Evolutionary conservation across 306 rosid species (phyloP), one percentile per base, ranked within the genome.

Genomic region (Vicia villosa): DNA sequence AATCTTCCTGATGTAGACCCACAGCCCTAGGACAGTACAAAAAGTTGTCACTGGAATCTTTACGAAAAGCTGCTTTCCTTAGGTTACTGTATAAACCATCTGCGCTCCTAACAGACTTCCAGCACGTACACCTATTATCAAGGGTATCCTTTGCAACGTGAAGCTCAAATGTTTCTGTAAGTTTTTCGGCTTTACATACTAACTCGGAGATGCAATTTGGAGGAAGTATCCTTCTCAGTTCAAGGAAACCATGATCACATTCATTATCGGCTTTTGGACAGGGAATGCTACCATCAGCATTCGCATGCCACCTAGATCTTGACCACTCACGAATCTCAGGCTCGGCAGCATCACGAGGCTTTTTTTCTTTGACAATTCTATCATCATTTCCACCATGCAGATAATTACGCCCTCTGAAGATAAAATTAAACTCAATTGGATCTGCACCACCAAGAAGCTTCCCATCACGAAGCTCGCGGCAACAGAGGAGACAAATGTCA

Each of bases 401-500:
- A 84, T 90, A 94, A 0, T 10, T 46, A 5, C 30, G n/a, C 1
- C 90, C 91, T 28, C 19, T 70, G 15, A 3, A 20, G 72, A 76
- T 63, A 82, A 81, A 82, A 7, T 67, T 74, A 24, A 74, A 10
- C 36, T 50, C 19, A 73, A 76, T 61, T 69, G 88, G 88, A 55
- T 79, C 86, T 16, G 73, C 74, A 66, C 86, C 81, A 4, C 90
- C 88, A 38, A 75, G 76, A 74, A 90, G 75, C 16, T 78, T 37
- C 17, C 92, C 97, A 26, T 68, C 79, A 43, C 86, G 85, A 60
- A 94, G 87, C 83, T 94, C 98, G 16, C 59, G 72, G 67, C 98
- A 94, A 83, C 98, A 94, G 36, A 47, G 66, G 11, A 94, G 86
- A 70, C 97, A 94, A 30, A 94, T 87, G 80, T 94, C 98, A 56